Evolutionary conservation across 192 early-diverging fungal genomes (phyloP), one percentile per base, ranked within the genome.

Genomic region (Pecoramyces ruminantium): DNA sequence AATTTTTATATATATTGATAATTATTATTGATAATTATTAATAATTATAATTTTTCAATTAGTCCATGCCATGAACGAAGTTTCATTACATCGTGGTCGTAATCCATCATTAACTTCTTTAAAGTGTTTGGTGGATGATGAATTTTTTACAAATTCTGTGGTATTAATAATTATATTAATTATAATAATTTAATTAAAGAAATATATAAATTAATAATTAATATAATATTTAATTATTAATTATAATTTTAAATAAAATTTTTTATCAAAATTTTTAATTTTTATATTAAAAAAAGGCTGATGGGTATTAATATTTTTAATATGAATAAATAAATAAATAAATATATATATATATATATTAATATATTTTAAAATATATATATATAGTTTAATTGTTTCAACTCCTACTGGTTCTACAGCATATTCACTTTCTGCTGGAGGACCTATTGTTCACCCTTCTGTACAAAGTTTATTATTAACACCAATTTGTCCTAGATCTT

Each of bases 321-420:
- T n/a, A n/a, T n/a, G n/a, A n/a, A n/a, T 14, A 51, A 51, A 51
- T 14, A 51, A 51, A 2, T 21, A 51, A 51, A 4, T 34, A 51
- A 51, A 21, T 40, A 13, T 1, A 51, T 51, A 21, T 21, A 21
- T 21, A 51, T 4, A 14, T 21, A 51, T 51, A 21, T 51, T 79
- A n/a, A 25, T n/a, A 77, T 15, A 58, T 21, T 28, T 25, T 78
- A 77, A 38, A 39, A 34, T 21, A 14, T 29, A 27, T 29, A 21
- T 78, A 78, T 78, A 29, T 29, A 29, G 78, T 86, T 84, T 93
- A 30, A 95, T 97, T 77, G 90, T 96, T 16, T 90, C 91, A 13
- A 95, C 96, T 12, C 95, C 96, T 4, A 97, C 96, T 5, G 96
- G 96, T 14, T 96, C 94, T 27, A 97, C 96, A 0, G 96, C 96